Evolutionary conservation across 2,329 filamentous ascomycete species (phyloP), one percentile per base, ranked within the genome.

Genomic region (Sporothrix humicola): DNA sequence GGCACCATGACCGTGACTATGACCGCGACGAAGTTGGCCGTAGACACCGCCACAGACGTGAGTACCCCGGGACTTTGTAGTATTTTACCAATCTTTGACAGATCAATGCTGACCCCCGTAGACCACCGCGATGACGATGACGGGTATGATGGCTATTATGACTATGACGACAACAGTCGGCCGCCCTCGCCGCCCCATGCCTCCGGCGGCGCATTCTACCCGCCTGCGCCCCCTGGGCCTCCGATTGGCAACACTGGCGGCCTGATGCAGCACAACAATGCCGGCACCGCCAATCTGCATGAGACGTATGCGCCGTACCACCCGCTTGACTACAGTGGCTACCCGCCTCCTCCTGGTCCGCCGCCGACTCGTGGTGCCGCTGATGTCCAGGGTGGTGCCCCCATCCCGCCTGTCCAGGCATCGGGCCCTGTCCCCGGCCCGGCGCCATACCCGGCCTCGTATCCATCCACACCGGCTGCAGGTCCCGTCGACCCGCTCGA

Each of bases 151-250:
- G 77, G 74, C 20, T 81, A 83, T 75, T 82, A 83, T 73, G 79
- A 82, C 56, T 78, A 81, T 61, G 79, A 80, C 71, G 78, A 79
- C 54, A 44, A 59, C 15, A 69, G 72, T 48, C 61, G 76, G 2
- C 82, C 82, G 4, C 82, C 83, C 5, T 87, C 86, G 2, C 86
- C 86, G 0, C 84, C 85, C 2, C 85, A 82, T 72, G 85, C 85
- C 3, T 87, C 86, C 2, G 86, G 86, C n/a, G 86, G 86, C 13
- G 83, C 83, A 17, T 87, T 83, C 77, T 86, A 85, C 74, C 84
- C 83, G 2, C 83, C 84, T 2, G 68, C 50, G 9, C 65, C 69
- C 9, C 56, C 58, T 73, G 75, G 69, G 74, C 23, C 70, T 73
- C 12, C 58, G 20, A 15, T 66, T 44, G 48, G 69, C 59, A 17